Base-by-base conservation (phyloP, 305 asterid genomes). In the Solanum aculeatissimum region DNA sequence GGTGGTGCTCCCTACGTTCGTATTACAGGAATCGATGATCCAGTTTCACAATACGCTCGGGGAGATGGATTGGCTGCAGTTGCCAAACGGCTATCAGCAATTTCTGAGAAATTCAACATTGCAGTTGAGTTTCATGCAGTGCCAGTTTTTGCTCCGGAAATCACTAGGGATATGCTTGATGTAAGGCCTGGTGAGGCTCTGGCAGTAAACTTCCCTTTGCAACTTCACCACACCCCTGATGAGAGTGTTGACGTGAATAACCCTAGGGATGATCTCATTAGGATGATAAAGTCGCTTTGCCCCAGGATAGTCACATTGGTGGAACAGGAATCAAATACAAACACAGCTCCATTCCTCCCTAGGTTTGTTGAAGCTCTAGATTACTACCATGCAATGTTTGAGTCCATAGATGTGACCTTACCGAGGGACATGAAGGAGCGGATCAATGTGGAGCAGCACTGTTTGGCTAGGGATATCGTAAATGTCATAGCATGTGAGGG, bases 401-500 rank as follows among this genome's bases (percentile, higher is more conserved):
- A 95, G 90, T 95, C 98, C 0, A 90, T 95, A 19, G 98, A 93
- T 10, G 94, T 88, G 3, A 90, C 92, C 7, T 85, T 93, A 92
- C 87, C 89, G 0, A 86, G 96, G 90, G 94, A 91, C 75, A 85
- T 89, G 88, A 95, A 91, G 88, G 96, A 95, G 86, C 89, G 98
- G 29, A 92, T 95, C 43, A 92, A 85, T 23, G 95, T 94, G 85
- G 98, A 94, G 92, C 93, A 93, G 77, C 98, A 94, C 57, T 95
- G 98, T 47, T 72, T 95, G 81, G 98, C 98, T 0, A 87, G 97
- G 89, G 98, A 95, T 75, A 91, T 95, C 0, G 98, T 93, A 87
- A 95, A 95, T 92, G 91, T 95, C 57, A 90, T 95, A 60, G 98
- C 98, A 7, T 95, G 98, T 12, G 98, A 95, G 83, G 98, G 97